Base-by-base conservation (phyloP, 768 basidiomycete genomes). In the Amanita pseudoporphyria region DNA sequence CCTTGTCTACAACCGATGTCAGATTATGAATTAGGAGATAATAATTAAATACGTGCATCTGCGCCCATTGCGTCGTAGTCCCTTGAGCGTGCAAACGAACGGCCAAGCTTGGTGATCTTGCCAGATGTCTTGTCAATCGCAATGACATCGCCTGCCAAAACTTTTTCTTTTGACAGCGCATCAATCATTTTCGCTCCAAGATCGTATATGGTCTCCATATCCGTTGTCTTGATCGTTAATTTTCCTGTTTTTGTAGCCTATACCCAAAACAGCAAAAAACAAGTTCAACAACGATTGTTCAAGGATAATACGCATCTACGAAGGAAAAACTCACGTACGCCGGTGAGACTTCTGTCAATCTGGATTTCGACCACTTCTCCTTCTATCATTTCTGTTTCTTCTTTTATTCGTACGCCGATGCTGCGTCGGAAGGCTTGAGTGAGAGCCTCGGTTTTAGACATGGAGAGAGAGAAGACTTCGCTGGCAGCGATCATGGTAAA, bases 41-140 rank as follows among this genome's bases (percentile, higher is more conserved):
- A 6, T 18, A 42, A 42, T 28, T 51, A 40, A 1, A 31, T 14
- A 76, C 87, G 56, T 64, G 96, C 95, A 63, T 99, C 96, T 52
- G 95, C 94, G 48, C 96, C 95, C 90, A 97, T 96, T 31, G 95
- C 96, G 64, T 98, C 96, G 61, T 98, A 99, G 60, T 98, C 95
- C 62, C 95, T 77, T 43, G 93, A 95, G 53, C 94, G 76, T n/a
- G 96, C 91, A 66, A 96, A 96, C 9, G 92, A 95, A 31, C 96
- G 78, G 7, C 95, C 95, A 13, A 98, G 80, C 71, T 99, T 98
- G 14, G 90, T 85, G 53, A 98, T 87, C 67, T 92, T 95, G 31
- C 96, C 95, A 10, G 91, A 92, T 0, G 91, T 91, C 64, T 98
- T 98, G 73, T 98, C 96, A 59, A 99, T 97, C 47, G 89, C 79